A percentile compares a stretch with the other conserved stretches of the same genome.
Conservation (phyloP, 2,329 filamentous ascomycete species). For the Venturia nashicola region DNA sequence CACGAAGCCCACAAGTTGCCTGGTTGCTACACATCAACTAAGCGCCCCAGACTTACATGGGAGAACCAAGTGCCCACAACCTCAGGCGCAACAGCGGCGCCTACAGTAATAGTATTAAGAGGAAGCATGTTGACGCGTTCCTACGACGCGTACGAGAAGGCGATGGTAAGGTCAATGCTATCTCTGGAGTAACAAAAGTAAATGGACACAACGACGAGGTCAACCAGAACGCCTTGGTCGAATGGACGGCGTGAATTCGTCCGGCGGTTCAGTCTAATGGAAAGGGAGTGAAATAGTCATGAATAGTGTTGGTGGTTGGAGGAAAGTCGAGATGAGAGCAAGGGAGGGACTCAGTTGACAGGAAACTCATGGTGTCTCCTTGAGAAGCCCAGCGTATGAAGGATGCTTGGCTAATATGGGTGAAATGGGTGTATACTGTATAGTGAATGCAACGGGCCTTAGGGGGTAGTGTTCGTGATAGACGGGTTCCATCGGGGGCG, state of each 20-base stretch:
- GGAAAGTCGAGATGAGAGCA: background rate
- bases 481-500: background rate
- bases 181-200: background rate
- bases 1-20: background rate
- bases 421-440: background rate
- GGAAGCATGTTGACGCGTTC: background rate
- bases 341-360: background rate
- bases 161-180: background rate
- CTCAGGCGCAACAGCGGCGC: conserved; percentile 74
- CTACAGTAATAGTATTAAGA: conserved; percentile 71
- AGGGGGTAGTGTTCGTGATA: background rate
- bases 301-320: background rate
- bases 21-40: background rate
- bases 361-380: background rate
- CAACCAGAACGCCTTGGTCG: background rate
- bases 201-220: background rate
- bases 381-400: background rate
- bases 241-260: background rate
- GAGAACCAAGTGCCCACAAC: conserved; percentile 76
- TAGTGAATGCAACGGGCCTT: background rate
- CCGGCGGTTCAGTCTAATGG: background rate
- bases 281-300: background rate
- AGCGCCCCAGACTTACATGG: conserved; percentile 46
- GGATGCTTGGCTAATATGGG: background rate
- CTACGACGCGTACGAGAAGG: background rate